A percentile compares a stretch with the other conserved stretches of the same genome.
Conservation (phyloP, 106 monocot genomes). For the Dioscorea alata region DNA sequence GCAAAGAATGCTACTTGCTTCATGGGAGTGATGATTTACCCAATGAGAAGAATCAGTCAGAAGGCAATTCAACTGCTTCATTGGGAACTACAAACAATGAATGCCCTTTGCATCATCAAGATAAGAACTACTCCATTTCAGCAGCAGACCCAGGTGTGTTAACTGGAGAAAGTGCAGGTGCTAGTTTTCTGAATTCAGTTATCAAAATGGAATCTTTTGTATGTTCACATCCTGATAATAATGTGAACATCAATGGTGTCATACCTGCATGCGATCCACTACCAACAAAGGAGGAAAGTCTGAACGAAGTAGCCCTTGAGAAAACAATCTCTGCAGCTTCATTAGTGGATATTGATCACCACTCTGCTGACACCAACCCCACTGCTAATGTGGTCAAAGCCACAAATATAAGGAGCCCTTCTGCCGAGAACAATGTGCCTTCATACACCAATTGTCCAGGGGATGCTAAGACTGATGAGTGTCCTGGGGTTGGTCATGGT, state of each 20-base stretch:
- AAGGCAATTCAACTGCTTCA: conserved; percentile 1
- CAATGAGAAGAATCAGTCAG: not conserved
- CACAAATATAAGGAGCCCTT: not conserved
- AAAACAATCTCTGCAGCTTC: conserved; percentile 11
- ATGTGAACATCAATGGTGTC: too few relatives aligned
- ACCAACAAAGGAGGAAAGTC: conserved; percentile 4
- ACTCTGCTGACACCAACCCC: not conserved
- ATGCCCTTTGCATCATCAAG: not conserved
- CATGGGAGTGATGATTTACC: conserved; percentile 1
- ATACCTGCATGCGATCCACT: not conserved
- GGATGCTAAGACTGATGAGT: not conserved
- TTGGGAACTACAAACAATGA: conserved; percentile 10
- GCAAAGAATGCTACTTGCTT: conserved; percentile 1
- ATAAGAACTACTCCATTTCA: too few relatives aligned
- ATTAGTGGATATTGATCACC: conserved; percentile 6
- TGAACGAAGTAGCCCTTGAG: conserved; percentile 3
- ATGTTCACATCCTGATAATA: too few relatives aligned
- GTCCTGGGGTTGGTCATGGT: conserved; percentile 1
- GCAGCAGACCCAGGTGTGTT: too few relatives aligned
- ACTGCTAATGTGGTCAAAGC: conserved; percentile 7
- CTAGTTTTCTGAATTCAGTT: too few relatives aligned
- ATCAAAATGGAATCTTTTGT: too few relatives aligned
- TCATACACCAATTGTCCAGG: conserved; percentile 4
- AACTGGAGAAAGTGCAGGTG: too few relatives aligned
- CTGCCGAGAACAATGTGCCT: conserved; percentile 14